Base-by-base conservation (phyloP, 192 early-diverging fungal genomes). In the Phycomyces blakesleeanus region DNA sequence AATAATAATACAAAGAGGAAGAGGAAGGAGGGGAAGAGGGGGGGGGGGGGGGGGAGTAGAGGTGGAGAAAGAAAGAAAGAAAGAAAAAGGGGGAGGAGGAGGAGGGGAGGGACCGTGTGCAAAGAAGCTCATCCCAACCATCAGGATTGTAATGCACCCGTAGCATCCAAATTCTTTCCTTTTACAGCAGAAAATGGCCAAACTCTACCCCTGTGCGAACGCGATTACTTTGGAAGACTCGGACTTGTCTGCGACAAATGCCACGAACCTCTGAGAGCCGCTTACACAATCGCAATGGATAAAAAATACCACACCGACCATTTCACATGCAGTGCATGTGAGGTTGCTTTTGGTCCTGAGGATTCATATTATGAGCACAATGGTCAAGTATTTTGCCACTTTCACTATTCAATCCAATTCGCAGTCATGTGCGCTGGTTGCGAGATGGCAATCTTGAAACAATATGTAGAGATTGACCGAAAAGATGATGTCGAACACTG, bases 241-340 rank as follows among this genome's bases (percentile, higher is more conserved):
- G 91, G 89, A 67, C 83, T 94, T 59, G 78, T 94, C 55, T 94
- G 92, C 76, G 84, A 83, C 22, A 89, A 86, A 50, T 99, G 97
- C 81, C 89, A 89, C 26, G 85, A 83, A 66, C 93, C 96, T 40
- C 77, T 99, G 51, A 83, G 92, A 51, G 92, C 89, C 59, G 86
- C 93, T 26, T 94, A 96, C 64, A 96, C 98, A 54, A 91, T 87
- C 59, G 97, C 93, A 4, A 81, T 95, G 63, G 87, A 88, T 22
- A 86, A 89, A 71, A 98, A 97, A 73, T 99, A 93, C 75, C 96
- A 99, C 67, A 83, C 96, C 56, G 93, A 98, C 74, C 97, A 99
- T 75, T 99, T 99, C 75, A 92, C 91, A 55, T 99, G 97, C 75
- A 86, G 91, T 14, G 87, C 90, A 26, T 99, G 97, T 62, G 79